Evolutionary conservation across 202 grass and related monocot species (phyloP).

Genomic region (Panicum hallii): DNA sequence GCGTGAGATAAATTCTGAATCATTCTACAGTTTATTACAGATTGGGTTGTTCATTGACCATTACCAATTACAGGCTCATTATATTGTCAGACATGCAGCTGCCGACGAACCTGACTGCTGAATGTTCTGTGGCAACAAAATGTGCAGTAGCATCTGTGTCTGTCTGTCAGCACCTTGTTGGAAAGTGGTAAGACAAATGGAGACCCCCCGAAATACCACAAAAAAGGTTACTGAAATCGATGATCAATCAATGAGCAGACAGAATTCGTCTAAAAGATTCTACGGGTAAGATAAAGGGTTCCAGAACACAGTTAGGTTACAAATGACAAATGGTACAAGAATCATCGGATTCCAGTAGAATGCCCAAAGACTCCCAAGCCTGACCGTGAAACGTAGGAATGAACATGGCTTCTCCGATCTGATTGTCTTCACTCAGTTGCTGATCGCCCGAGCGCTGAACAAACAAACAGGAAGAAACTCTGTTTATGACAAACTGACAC

Average conservation of each 20-base stretch:
- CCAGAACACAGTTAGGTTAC: conserved; percentile 54
- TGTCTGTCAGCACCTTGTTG: background rate
- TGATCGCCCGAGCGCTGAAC: background rate
- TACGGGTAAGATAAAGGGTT: conserved; percentile 12
- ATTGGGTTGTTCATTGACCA: too few species aligned
- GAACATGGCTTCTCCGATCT: conserved; percentile 33
- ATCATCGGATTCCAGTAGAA: conserved; percentile 34
- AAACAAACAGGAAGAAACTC: conserved; percentile 10
- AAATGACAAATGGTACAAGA: conserved; percentile 54
- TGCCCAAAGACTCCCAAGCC: conserved; percentile 12
- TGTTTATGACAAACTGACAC: conserved; percentile 31
- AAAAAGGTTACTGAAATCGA: background rate
- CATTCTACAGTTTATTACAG: too few species aligned
- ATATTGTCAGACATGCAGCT: background rate
- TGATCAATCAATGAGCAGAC: background rate
- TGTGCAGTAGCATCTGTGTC: too few species aligned
- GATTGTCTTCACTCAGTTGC: conserved; percentile 27
- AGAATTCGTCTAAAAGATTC: conserved; percentile 6
- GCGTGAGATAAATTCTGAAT: too few species aligned
- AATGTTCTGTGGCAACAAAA: too few species aligned
- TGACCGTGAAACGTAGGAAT: conserved; percentile 39
- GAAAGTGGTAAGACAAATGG: background rate
- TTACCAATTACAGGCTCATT: background rate
- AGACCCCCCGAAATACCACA: background rate
- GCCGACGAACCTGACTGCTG: too few species aligned